A percentile compares a stretch with the other conserved stretches of the same genome.
Conservation (phyloP, 108 stramenopile genomes). For the Cyclotella atomus region DNA sequence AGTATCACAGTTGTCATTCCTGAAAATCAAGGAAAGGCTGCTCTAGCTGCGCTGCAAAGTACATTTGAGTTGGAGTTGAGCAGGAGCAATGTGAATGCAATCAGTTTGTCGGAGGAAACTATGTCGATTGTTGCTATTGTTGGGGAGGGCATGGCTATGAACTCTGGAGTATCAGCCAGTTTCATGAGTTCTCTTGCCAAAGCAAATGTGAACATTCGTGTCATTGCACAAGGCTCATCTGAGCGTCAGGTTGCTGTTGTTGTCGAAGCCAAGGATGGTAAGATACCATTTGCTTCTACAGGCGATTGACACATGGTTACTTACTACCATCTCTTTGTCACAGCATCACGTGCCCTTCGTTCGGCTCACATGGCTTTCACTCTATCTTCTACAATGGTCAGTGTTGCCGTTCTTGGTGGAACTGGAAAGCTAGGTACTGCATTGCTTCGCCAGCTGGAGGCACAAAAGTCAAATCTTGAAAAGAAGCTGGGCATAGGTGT, state of each 20-base stretch:
- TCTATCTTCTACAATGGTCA: constrained; percentile 66
- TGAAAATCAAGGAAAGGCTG: constrained; percentile 66
- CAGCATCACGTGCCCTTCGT: constrained; percentile 75
- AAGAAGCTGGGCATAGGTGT: constrained; percentile 60
- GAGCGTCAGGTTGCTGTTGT: constrained; percentile 91
- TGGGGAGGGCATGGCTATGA: constrained; percentile 85
- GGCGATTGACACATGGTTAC: not conserved
- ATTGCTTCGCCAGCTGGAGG: constrained; percentile 56
- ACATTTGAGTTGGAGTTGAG: constrained; percentile 79
- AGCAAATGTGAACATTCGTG: constrained; percentile 88
- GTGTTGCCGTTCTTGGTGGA: constrained; percentile 62
- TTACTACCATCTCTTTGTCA: not conserved
- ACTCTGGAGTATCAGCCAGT: constrained; percentile 79
- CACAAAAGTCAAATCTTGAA: constrained; percentile 50
- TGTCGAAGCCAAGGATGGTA: constrained; percentile 59
- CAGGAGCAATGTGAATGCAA: constrained; percentile 60
- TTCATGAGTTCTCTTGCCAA: constrained; percentile 85
- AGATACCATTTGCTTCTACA: not conserved
- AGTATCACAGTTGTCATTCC: constrained; percentile 82
- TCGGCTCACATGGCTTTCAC: constrained; percentile 89
- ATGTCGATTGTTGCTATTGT: constrained; percentile 89
- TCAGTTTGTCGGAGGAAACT: constrained; percentile 46
- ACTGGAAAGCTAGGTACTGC: constrained; percentile 66
- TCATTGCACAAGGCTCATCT: constrained; percentile 83
- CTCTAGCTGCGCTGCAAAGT: constrained; percentile 57